Percentiles rank a stretch among this genome's conserved stretches.
These are phyloP conservation scores for Volvox reticuliferus DNA, from an alignment of 139 green algal species.

Conservation along the genomic window DNA sequence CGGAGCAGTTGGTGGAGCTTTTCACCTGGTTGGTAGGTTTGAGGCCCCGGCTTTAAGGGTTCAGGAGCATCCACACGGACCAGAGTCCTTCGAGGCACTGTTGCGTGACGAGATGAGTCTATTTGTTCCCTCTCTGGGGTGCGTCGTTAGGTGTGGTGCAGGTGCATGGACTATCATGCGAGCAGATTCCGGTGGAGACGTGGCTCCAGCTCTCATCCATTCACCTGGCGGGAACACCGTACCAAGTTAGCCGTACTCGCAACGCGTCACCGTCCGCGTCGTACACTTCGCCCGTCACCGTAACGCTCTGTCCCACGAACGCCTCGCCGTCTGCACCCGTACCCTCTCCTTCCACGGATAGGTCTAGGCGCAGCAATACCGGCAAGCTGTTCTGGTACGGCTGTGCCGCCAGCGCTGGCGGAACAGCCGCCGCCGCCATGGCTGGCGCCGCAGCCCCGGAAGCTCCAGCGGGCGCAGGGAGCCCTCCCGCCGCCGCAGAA, in stretches of 20 bases:
- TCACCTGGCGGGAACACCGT: slow-evolving; percentile 47
- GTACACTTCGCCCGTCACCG: background rate
- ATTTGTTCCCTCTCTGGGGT: too few species aligned
- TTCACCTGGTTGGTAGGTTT: too few species aligned
- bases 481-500: background rate
- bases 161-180: too few species aligned
- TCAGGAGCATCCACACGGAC: too few species aligned
- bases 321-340: slow-evolving; percentile 34
- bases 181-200: too few species aligned
- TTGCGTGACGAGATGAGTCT: too few species aligned
- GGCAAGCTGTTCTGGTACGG: background rate
- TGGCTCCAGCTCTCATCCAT: too few species aligned
- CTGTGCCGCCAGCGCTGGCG: background rate
- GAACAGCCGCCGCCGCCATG: background rate
- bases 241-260: slow-evolving; percentile 49
- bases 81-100: too few species aligned
- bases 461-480: background rate
- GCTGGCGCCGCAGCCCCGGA: background rate
- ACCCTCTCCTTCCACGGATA: background rate
- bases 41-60: too few species aligned
- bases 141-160: too few species aligned
- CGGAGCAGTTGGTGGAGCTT: too few species aligned
- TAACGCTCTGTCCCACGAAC: slow-evolving; percentile 41
- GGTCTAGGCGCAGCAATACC: background rate
- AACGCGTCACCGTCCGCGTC: slow-evolving; percentile 41